A percentile compares a stretch with the other conserved stretches of the same genome.
Conservation (phyloP, 1,284 basidiomycete species). For the Lentinula novae-zelandiae region DNA sequence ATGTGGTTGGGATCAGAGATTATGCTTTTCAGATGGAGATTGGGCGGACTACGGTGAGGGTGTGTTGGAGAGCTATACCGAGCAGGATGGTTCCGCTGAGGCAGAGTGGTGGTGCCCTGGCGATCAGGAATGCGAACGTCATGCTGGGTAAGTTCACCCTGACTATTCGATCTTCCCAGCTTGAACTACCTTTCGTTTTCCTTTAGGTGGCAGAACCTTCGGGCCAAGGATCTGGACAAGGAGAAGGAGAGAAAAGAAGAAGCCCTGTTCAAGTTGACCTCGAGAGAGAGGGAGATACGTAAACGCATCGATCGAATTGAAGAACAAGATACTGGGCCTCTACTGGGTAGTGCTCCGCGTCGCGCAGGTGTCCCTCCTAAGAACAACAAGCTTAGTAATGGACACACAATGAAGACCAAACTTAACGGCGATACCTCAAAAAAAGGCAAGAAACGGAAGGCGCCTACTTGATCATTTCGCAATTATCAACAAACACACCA, state of each 20-base stretch:
- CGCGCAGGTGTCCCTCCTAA: conserved; percentile 29
- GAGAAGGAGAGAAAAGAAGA: conserved; percentile 70
- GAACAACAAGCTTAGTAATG: conserved; percentile 41
- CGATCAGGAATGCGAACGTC: conserved; percentile 72
- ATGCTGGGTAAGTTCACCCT: conserved; percentile 54
- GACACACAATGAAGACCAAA: conserved; percentile 36
- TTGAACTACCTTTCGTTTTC: conserved; percentile 7
- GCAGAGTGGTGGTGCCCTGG: conserved; percentile 68
- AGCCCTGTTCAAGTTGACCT: conserved; percentile 57
- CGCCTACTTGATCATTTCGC: conserved; percentile 22
- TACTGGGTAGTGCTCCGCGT: background rate
- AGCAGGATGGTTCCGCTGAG: conserved; percentile 33
- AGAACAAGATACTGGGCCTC: conserved; percentile 37
- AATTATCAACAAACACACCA: conserved; percentile 2
- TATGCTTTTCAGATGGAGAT: conserved; percentile 78
- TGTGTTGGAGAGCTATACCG: conserved; percentile 67
- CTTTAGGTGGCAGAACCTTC: conserved; percentile 74
- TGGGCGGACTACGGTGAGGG: conserved; percentile 61
- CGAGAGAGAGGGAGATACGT: conserved; percentile 69
- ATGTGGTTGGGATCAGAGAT: conserved; percentile 82
- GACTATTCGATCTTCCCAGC: conserved; percentile 4
- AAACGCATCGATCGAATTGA: conserved; percentile 67
- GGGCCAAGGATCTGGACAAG: conserved; percentile 63
- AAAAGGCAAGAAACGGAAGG: conserved; percentile 62
- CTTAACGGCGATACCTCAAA: conserved; percentile 41